phyloP scores from a whole-genome alignment of 108 stramenopile genomes.

The Thalassiosira profunda region DNA sequence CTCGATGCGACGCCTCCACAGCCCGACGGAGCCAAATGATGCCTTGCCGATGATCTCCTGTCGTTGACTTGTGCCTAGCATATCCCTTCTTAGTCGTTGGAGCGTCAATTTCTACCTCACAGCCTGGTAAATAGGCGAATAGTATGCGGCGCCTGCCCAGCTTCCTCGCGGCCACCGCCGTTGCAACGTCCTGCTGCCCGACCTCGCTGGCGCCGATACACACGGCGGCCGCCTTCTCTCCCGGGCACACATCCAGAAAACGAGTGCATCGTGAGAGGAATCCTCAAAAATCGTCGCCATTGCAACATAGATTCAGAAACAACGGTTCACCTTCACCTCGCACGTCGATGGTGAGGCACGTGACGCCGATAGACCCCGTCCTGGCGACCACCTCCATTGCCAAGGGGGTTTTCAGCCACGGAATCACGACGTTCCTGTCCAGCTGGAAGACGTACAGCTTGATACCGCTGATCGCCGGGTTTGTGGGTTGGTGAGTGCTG shows the following conservation, averaged over 20 bases:
- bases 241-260: neutral
- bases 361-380: conserved; percentile 28
- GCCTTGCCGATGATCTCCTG: too few relatives aligned
- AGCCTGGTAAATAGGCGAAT: too few relatives aligned
- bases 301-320: neutral
- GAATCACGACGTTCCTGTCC: conserved; percentile 39
- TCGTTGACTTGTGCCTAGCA: too few relatives aligned
- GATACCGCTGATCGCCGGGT: conserved; percentile 50
- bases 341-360: neutral
- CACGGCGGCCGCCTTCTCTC: neutral
- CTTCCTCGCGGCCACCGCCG: neutral
- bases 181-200: neutral
- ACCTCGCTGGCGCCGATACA: neutral
- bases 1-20: too few relatives aligned
- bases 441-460: conserved; percentile 52
- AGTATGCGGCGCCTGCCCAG: neutral
- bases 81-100: too few relatives aligned
- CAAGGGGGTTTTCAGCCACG: conserved; percentile 18
- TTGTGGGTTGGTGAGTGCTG: conserved; percentile 37
- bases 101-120: too few relatives aligned
- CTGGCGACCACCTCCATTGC: conserved; percentile 23
- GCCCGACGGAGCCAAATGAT: too few relatives aligned
- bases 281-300: neutral
- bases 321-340: too few relatives aligned
- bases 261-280: neutral